phyloP scores from a whole-genome alignment of 2,329 filamentous ascomycete genomes.

The Paraphoma sp. region DNA sequence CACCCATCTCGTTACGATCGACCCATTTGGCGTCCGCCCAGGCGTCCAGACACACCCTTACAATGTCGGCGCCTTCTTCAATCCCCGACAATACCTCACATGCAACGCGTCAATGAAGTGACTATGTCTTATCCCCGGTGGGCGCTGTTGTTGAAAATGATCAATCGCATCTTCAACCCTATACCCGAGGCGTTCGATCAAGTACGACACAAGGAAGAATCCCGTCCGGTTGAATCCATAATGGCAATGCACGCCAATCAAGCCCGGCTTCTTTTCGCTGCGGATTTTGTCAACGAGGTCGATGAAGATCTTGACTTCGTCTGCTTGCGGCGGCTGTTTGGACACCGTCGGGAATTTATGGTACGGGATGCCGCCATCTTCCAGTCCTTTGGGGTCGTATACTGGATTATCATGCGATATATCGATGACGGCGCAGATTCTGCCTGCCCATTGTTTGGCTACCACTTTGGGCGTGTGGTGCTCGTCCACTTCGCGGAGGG shows the following conservation, averaged over 20 bases:
- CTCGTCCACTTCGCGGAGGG: constrained; percentile 86
- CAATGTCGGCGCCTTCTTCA: constrained; percentile 46
- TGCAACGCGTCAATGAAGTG: constrained; percentile 88
- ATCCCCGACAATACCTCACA: constrained; percentile 71
- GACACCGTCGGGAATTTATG: constrained; percentile 92
- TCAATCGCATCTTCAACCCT: constrained; percentile 78
- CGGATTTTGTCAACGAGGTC: constrained; percentile 60
- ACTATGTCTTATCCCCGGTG: constrained; percentile 85
- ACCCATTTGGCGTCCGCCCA: too few relatives aligned
- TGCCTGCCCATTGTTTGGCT: constrained; percentile 68
- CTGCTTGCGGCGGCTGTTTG: constrained; percentile 78
- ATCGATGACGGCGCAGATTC: constrained; percentile 81
- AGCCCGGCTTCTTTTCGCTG: constrained; percentile 31
- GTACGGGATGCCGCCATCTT: constrained; percentile 54
- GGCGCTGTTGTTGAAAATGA: constrained; percentile 73
- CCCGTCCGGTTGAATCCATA: constrained; percentile 96
- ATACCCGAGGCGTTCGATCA: constrained; percentile 81
- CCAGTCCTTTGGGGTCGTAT: constrained; percentile 72
- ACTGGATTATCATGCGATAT: constrained; percentile 91
- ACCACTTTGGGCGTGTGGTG: constrained; percentile 79
- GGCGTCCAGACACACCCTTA: constrained; percentile 3
- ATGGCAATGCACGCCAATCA: constrained; percentile 89
- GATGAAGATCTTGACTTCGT: constrained; percentile 67
- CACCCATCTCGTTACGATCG: background rate
- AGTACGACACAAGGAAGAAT: constrained; percentile 86